A percentile compares a stretch with the other conserved stretches of the same genome.
phyloP scores from a whole-genome alignment of 148 eudicot genomes.

The Gaultheria prostrata region DNA sequence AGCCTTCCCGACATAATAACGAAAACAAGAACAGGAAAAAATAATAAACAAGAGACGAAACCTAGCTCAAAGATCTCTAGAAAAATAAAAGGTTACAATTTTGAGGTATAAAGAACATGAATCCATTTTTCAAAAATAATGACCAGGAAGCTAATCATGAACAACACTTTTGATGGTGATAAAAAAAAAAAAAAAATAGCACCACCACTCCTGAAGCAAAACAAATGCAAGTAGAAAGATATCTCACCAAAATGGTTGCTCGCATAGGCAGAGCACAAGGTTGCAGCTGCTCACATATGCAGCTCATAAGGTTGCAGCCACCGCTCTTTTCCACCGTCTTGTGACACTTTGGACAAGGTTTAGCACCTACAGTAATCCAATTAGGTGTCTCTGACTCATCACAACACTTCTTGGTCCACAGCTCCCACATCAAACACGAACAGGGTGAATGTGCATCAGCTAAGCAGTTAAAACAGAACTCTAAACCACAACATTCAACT shows the following conservation, averaged over 20 bases:
- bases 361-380: conserved; percentile 64
- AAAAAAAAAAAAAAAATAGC: conserved; percentile 23
- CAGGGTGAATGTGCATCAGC: conserved; percentile 79
- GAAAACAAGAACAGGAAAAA: neutral
- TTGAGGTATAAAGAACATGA: neutral
- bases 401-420: conserved; percentile 65
- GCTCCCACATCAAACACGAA: conserved; percentile 76
- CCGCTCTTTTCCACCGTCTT: too few relatives aligned
- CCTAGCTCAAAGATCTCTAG: neutral
- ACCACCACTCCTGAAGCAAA: too few relatives aligned
- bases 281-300: conserved; percentile 32
- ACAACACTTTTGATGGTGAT: too few relatives aligned
- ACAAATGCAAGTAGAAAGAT: too few relatives aligned
- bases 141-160: too few relatives aligned
- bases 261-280: conserved; percentile 60
- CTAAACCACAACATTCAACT: conserved; percentile 71
- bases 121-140: neutral
- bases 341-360: conserved; percentile 49
- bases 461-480: conserved; percentile 68
- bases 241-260: conserved; percentile 28
- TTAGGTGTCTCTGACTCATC: conserved; percentile 62
- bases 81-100: too few relatives aligned
- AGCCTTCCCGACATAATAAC: neutral
- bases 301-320: too few relatives aligned
- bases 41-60: neutral